A percentile compares a stretch with the other conserved stretches of the same genome.
Evolutionary conservation across 1,139 yeast genomes (phyloP).

Genomic region (Nematodospora anomalae): DNA sequence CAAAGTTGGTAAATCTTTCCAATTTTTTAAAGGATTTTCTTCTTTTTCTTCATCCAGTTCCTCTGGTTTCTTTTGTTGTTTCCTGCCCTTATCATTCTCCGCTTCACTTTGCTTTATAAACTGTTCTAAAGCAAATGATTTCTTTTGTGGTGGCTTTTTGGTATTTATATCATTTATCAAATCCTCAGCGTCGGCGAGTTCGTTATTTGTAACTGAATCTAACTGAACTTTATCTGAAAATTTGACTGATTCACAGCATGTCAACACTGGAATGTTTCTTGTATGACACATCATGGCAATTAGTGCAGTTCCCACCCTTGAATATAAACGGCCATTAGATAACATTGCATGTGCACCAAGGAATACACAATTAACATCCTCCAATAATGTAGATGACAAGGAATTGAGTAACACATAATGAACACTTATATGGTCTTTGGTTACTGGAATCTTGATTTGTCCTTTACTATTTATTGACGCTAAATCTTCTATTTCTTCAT

Average conservation of each 20-base stretch:
- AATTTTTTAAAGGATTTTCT: constrained; percentile 49
- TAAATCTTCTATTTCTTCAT: constrained; percentile 38
- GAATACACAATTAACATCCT: constrained; percentile 82
- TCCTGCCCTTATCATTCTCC: constrained; percentile 18
- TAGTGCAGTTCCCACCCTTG: constrained; percentile 94
- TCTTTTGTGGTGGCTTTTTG: constrained; percentile 57
- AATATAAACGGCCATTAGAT: constrained; percentile 88
- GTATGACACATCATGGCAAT: constrained; percentile 89
- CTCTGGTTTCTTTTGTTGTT: constrained; percentile 20
- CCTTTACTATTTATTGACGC: constrained; percentile 30
- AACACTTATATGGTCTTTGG: constrained; percentile 36
- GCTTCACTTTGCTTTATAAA: constrained; percentile 50
- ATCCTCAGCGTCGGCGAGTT: constrained; percentile 83
- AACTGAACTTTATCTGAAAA: constrained; percentile 94
- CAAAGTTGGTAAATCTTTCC: constrained; percentile 64
- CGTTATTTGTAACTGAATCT: constrained; percentile 92
- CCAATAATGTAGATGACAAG: constrained; percentile 73
- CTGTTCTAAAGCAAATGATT: constrained; percentile 65
- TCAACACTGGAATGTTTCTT: constrained; percentile 88
- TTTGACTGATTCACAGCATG: constrained; percentile 93
- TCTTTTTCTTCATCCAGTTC: constrained; percentile 14
- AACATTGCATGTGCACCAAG: constrained; percentile 97
- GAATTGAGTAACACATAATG: constrained; percentile 77
- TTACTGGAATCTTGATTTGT: constrained; percentile 25
- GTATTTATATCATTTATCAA: constrained; percentile 49